Base-by-base conservation (phyloP, 2,329 filamentous ascomycete genomes). In the Colletotrichum neosansevieriae region DNA sequence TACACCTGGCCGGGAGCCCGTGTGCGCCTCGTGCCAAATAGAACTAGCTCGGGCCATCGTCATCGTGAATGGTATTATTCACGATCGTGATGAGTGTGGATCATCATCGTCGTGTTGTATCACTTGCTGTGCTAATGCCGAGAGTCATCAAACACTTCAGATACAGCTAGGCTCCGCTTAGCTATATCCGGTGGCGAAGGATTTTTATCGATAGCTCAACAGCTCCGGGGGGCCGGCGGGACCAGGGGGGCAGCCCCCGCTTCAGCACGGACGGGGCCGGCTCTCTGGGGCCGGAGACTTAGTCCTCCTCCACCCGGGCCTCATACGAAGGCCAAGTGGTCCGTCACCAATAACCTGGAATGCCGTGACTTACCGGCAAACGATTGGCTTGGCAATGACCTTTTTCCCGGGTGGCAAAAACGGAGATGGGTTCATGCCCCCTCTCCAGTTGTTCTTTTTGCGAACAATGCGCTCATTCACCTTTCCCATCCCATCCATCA, bases 211-310 rank as follows among this genome's bases (percentile, higher is more conserved):
- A 21, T 21, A 21, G n/a, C 21, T 21, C 4, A 12, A 42, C 19
- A 56, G 34, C 19, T 40, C 58, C 63, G 63, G 58, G 34, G 51
- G 2, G 42, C 44, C 58, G 63, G 42, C 58, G 21, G n/a, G n/a
- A n/a, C n/a, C n/a, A 21, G 4, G 21, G 21, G 21, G 21, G 21
- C 4, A 21, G 21, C 21, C 58, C 34, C 56, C 42, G 56, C 50
- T 38, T 47, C 19, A 19, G 65, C 65, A 68, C 65, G 59, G 65
- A 67, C 65, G 60, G 65, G 19, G 38, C 65, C 65, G 65, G 60
- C 60, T 29, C 19, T 64, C 19, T 40, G 29, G 34, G 29, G 36
- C 60, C 64, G 64, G 64, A 40, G 45, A 58, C 51, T 36, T 40
- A 9, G 12, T 54, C 51, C 19, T 11, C 34, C 17, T 17, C 32